phyloP scores from a whole-genome alignment of 495 filamentous ascomycete genomes.

The Aspergillus bridgeri region DNA sequence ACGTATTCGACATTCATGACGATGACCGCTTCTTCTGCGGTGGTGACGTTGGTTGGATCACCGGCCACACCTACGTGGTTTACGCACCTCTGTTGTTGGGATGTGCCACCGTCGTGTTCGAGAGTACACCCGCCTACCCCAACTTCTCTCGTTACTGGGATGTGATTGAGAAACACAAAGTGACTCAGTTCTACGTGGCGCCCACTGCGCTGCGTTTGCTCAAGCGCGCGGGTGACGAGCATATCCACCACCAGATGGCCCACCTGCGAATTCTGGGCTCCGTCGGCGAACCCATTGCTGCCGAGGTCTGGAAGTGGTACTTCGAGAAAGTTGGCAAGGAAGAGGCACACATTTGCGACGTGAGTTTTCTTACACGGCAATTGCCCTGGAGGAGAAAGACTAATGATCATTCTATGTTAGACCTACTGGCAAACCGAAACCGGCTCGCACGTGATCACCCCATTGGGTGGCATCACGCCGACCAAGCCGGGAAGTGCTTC shows the following conservation, averaged over 20 bases:
- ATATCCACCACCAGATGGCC: conserved; percentile 86
- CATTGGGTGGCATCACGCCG: conserved; percentile 53
- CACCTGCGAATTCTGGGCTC: conserved; percentile 86
- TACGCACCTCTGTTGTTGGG: conserved; percentile 93
- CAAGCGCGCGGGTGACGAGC: conserved; percentile 91
- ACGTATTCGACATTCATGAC: conserved; percentile 97
- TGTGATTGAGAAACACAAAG: conserved; percentile 88
- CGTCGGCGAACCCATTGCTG: conserved; percentile 97
- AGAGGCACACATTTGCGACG: conserved; percentile 90
- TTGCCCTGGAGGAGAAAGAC: background rate
- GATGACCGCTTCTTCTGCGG: conserved; percentile 94
- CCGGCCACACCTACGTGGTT: conserved; percentile 98
- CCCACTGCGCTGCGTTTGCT: conserved; percentile 89
- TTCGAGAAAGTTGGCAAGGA: conserved; percentile 93
- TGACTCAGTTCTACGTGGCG: conserved; percentile 98
- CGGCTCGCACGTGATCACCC: conserved; percentile 80
- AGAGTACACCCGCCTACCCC: conserved; percentile 96
- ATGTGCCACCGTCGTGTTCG: conserved; percentile 95
- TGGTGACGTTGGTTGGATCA: conserved; percentile 99
- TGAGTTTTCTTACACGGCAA: conserved; percentile 43
- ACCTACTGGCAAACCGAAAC: conserved; percentile 99
- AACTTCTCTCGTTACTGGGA: conserved; percentile 99
- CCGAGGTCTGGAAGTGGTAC: conserved; percentile 99
- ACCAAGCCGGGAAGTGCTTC: conserved; percentile 57
- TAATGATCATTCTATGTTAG: conserved; percentile 40